phyloP scores from a whole-genome alignment of 768 basidiomycete genomes.

The Butyriboletus loyo region DNA sequence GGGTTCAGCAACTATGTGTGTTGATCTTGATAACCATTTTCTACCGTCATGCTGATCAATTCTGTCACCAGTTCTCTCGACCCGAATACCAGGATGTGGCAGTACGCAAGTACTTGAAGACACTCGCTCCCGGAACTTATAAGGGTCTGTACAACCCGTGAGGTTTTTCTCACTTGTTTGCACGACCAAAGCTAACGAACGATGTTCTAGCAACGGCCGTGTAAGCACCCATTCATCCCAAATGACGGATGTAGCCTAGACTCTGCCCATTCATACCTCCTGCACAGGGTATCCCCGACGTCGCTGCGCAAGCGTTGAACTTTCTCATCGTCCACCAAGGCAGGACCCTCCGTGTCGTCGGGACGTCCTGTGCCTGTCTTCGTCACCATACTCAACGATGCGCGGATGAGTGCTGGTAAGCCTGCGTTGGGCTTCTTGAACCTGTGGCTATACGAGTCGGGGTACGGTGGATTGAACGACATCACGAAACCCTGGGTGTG shows the following conservation, averaged over 20 bases:
- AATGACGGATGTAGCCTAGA: neutral
- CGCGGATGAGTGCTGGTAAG: no score
- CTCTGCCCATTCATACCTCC: neutral
- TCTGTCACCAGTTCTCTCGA: conserved; percentile 41
- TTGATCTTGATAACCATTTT: neutral
- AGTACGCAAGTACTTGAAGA: conserved; percentile 45
- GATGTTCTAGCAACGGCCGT: conserved; percentile 45
- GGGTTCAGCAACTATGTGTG: conserved; percentile 64
- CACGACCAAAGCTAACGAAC: neutral
- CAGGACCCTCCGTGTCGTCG: no score
- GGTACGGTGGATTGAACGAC: conserved; percentile 18
- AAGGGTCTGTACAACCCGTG: conserved; percentile 60
- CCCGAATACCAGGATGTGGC: conserved; percentile 52
- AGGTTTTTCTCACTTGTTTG: conserved; percentile 12
- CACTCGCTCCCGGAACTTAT: no score
- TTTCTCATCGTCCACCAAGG: conserved; percentile 50
- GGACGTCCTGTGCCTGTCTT: no score
- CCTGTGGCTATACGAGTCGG: conserved; percentile 50
- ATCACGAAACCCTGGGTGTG: no score
- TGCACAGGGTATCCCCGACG: no score
- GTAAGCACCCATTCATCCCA: conserved; percentile 33
- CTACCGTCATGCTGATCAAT: neutral
- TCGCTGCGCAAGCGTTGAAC: no score
- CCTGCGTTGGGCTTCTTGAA: conserved; percentile 68
- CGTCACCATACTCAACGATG: no score